These are phyloP conservation scores for Kurtzmaniella quercitrusa DNA, from an alignment of 1,139 yeast genomes.

Conservation along the genomic window DNA sequence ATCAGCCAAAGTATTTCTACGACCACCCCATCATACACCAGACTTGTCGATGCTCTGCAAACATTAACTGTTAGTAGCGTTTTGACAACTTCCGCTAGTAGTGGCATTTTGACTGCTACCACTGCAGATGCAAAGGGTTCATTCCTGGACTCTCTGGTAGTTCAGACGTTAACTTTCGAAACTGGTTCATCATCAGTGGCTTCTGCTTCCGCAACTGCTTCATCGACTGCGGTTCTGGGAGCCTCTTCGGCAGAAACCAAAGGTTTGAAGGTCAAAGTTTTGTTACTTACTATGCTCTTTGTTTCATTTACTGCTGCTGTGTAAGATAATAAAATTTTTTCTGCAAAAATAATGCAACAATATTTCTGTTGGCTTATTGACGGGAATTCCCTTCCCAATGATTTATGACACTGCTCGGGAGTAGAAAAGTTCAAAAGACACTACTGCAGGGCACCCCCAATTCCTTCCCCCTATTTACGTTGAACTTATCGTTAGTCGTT, in stretches of 20 bases:
- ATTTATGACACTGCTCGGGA: neutral
- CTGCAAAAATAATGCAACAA: neutral
- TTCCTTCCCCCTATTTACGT: too few species aligned
- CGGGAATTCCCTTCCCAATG: neutral
- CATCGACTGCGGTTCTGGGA: neutral
- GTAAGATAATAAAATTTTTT: neutral
- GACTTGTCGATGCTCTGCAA: constrained; percentile 4
- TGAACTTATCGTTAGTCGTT: too few species aligned
- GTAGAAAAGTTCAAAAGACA: neutral
- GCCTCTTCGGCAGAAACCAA: neutral
- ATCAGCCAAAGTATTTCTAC: constrained; percentile 1
- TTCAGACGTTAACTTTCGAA: constrained; percentile 5
- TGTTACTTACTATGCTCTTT: constrained; percentile 1
- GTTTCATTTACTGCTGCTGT: constrained; percentile 4
- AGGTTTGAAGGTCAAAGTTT: neutral
- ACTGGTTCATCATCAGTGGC: constrained; percentile 1
- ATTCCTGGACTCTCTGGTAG: constrained; percentile 5
- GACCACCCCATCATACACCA: constrained; percentile 5
- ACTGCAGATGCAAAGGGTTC: constrained; percentile 4
- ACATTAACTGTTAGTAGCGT: neutral
- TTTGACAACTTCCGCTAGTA: neutral
- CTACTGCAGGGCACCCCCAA: neutral
- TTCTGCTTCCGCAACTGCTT: neutral
- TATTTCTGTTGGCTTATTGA: neutral
- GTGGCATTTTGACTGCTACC: neutral